Conservation (phyloP, 2,329 filamentous ascomycete species). For the Hypoxylon sp. region DNA sequence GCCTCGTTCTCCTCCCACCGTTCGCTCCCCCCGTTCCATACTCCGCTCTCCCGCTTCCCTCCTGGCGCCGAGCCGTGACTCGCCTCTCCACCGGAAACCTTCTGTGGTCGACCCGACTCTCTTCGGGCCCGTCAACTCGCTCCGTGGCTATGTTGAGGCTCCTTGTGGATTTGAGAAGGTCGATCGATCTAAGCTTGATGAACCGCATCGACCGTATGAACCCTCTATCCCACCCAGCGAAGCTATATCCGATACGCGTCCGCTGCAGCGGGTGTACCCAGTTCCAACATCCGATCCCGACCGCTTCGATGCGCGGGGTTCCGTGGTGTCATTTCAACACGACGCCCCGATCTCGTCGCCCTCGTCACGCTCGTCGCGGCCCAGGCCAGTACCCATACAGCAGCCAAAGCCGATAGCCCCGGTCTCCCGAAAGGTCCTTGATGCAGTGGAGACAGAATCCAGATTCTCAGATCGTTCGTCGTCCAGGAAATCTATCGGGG, state of each 20-base stretch:
- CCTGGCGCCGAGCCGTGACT: slow-evolving; percentile 40
- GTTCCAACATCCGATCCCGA: slow-evolving; percentile 74
- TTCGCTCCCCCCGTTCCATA: slow-evolving; percentile 1
- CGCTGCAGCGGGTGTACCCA: slow-evolving; percentile 74
- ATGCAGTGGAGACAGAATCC: slow-evolving; percentile 58
- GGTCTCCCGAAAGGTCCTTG: slow-evolving; percentile 76
- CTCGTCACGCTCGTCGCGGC: slow-evolving; percentile 57
- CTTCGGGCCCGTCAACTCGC: slow-evolving; percentile 72
- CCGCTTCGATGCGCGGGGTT: slow-evolving; percentile 67
- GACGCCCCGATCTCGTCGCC: slow-evolving; percentile 53
- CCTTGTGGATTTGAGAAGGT: slow-evolving; percentile 67
- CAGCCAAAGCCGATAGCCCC: slow-evolving; percentile 85
- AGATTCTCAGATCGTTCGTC: slow-evolving; percentile 52
- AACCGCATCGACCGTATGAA: slow-evolving; percentile 52
- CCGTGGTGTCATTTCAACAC: slow-evolving; percentile 58
- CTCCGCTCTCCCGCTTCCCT: slow-evolving; percentile 13
- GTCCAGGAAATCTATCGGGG: slow-evolving; percentile 56
- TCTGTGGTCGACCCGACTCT: slow-evolving; percentile 68
- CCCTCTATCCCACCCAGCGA: slow-evolving; percentile 52
- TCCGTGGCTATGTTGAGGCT: slow-evolving; percentile 65
- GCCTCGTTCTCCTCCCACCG: slow-evolving; percentile 1
- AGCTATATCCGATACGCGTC: slow-evolving; percentile 52
- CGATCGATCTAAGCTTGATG: slow-evolving; percentile 44
- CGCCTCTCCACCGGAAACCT: slow-evolving; percentile 49
- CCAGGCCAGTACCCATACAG: slow-evolving; percentile 77